A percentile compares a stretch with the other conserved stretches of the same genome.
These are phyloP conservation scores for Exsudoporus frostii DNA, from an alignment of 768 basidiomycete species.

Conservation along the genomic window DNA sequence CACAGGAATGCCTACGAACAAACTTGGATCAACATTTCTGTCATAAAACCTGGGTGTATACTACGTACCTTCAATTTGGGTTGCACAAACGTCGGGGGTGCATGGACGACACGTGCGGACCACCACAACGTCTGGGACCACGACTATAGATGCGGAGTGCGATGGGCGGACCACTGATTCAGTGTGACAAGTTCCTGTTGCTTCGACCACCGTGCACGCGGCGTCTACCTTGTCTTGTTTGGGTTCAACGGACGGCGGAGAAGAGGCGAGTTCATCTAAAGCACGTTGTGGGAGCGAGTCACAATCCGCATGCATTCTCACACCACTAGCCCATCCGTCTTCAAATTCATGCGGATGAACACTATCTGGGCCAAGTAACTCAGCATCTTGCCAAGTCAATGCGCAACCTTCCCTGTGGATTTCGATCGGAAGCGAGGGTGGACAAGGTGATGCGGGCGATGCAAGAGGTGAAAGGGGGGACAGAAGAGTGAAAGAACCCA, in stretches of 20 bases:
- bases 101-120: conserved; percentile 65
- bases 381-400: conserved; percentile 41
- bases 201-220: conserved; percentile 3
- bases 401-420: conserved; percentile 20
- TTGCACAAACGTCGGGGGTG: conserved; percentile 60
- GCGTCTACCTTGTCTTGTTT: conserved; percentile 2
- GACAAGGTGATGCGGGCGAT: conserved; percentile 2
- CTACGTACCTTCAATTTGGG: conserved; percentile 65
- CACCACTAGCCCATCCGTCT: conserved; percentile 30
- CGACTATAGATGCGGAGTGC: neutral
- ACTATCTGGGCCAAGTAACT: conserved; percentile 45
- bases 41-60: neutral
- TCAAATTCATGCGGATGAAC: conserved; percentile 43
- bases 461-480: conserved; percentile 16
- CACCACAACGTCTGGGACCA: conserved; percentile 39
- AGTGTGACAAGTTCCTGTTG: conserved; percentile 1
- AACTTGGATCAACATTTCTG: conserved; percentile 8
- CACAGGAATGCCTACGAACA: conserved; percentile 59
- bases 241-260: neutral
- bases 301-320: conserved; percentile 11
- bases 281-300: conserved; percentile 5
- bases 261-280: neutral
- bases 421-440: conserved; percentile 10
- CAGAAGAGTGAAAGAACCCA: conserved; percentile 12
- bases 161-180: conserved; percentile 1